Evolutionary conservation across 75 land plant species (phyloP).

Genomic region (Pinus albicaulis): DNA sequence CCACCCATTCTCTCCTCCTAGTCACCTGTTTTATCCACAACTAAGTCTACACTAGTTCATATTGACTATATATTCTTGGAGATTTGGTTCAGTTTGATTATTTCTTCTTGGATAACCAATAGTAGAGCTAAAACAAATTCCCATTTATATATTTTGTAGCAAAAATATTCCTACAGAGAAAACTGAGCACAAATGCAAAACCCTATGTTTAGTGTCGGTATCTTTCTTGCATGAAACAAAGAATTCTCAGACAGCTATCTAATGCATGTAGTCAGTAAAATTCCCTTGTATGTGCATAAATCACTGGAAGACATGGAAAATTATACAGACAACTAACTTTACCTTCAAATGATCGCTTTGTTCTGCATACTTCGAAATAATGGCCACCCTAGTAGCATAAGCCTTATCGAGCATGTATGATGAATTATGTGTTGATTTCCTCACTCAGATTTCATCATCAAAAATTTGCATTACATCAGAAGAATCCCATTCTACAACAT

Average conservation of each 20-base stretch:
- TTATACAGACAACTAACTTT: conserved; percentile 6
- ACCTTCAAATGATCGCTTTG: conserved; percentile 93
- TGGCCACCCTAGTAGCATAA: conserved; percentile 63
- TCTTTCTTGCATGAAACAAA: not conserved
- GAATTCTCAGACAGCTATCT: not conserved
- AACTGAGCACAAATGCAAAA: not conserved
- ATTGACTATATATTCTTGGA: not conserved
- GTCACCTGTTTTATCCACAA: no score
- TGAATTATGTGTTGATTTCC: conserved; percentile 75
- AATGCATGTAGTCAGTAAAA: not conserved
- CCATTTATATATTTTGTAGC: no score
- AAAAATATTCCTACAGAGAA: not conserved
- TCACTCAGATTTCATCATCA: conserved; percentile 83
- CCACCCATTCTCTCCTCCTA: no score
- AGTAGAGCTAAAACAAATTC: not conserved
- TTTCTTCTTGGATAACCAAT: no score
- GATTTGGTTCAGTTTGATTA: not conserved
- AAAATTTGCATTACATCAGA: conserved; percentile 66
- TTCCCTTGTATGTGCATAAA: not conserved
- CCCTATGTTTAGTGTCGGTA: not conserved
- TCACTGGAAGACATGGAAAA: not conserved
- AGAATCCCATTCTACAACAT: conserved; percentile 58
- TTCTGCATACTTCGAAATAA: conserved; percentile 68
- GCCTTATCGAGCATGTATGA: conserved; percentile 76
- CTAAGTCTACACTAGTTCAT: not conserved